Evolutionary conservation across 192 early-diverging fungal species (phyloP).

Genomic region (Backusella australiensis): DNA sequence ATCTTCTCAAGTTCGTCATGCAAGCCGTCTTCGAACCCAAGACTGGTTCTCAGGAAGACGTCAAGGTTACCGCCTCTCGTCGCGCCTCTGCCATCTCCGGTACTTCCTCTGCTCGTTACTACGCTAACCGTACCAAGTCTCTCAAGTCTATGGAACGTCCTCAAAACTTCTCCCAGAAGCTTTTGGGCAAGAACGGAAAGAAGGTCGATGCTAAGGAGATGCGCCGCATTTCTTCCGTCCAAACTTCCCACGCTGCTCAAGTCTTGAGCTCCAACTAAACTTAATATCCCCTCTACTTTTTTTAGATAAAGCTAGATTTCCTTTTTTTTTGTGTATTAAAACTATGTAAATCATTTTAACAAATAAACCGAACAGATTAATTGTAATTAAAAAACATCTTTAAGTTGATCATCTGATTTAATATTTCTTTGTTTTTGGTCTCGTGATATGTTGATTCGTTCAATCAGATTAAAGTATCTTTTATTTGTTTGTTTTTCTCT

Average conservation of each 20-base stretch:
- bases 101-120: slow-evolving; percentile 34
- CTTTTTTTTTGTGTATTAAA: slow-evolving; percentile 1
- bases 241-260: slow-evolving; percentile 38
- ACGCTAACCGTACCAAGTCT: slow-evolving; percentile 35
- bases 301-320: background rate
- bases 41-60: slow-evolving; percentile 19
- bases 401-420: too few species aligned
- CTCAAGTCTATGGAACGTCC: slow-evolving; percentile 32
- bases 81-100: slow-evolving; percentile 31
- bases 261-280: slow-evolving; percentile 20
- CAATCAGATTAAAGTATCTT: too few species aligned
- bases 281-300: slow-evolving; percentile 14
- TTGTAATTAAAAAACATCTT: too few species aligned
- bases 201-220: slow-evolving; percentile 61
- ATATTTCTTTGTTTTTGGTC: too few species aligned
- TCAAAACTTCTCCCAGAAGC: slow-evolving; percentile 29
- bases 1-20: slow-evolving; percentile 77
- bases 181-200: slow-evolving; percentile 53
- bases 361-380: too few species aligned
- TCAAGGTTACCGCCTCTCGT: slow-evolving; percentile 18
- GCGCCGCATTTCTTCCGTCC: slow-evolving; percentile 70
- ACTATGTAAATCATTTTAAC: background rate
- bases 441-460: too few species aligned
- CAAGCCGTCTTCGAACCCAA: slow-evolving; percentile 57
- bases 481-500: too few species aligned